phyloP scores from a whole-genome alignment of 2,329 filamentous ascomycete species.

The Colletotrichum sp. region DNA sequence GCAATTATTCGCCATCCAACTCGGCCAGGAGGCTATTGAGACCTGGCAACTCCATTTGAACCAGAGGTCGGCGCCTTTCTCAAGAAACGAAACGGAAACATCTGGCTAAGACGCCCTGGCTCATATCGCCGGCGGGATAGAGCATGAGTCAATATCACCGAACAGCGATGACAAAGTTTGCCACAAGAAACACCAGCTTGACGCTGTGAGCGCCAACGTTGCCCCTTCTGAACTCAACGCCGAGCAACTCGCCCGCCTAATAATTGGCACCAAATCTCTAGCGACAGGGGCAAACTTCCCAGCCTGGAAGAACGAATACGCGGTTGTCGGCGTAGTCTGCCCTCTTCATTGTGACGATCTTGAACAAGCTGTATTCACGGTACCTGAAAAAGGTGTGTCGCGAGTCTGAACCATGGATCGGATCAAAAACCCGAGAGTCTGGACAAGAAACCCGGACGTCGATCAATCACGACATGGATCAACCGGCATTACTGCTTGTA shows the following conservation, averaged over 20 bases:
- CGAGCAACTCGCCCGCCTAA: background rate
- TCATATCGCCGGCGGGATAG: background rate
- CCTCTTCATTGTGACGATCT: background rate
- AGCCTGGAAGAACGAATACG: background rate
- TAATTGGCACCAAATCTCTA: background rate
- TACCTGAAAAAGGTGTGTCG: background rate
- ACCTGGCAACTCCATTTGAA: background rate
- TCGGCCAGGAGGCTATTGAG: background rate
- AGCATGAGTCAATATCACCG: background rate
- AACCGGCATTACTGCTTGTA: background rate
- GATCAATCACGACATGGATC: background rate
- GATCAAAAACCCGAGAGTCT: background rate
- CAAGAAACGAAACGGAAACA: background rate
- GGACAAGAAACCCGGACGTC: background rate
- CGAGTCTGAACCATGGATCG: background rate
- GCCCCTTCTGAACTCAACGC: background rate
- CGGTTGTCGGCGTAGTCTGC: background rate
- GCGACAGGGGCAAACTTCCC: background rate
- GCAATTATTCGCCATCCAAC: too few species aligned
- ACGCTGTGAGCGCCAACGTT: background rate
- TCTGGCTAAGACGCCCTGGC: background rate
- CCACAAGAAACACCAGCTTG: background rate
- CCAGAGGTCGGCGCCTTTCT: background rate
- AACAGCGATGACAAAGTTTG: background rate
- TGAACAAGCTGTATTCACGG: background rate